Percentiles rank a stretch among this genome's conserved stretches.
Evolutionary conservation across 2,329 filamentous ascomycete genomes (phyloP).

Genomic region (Lasiodiplodia citricola): DNA sequence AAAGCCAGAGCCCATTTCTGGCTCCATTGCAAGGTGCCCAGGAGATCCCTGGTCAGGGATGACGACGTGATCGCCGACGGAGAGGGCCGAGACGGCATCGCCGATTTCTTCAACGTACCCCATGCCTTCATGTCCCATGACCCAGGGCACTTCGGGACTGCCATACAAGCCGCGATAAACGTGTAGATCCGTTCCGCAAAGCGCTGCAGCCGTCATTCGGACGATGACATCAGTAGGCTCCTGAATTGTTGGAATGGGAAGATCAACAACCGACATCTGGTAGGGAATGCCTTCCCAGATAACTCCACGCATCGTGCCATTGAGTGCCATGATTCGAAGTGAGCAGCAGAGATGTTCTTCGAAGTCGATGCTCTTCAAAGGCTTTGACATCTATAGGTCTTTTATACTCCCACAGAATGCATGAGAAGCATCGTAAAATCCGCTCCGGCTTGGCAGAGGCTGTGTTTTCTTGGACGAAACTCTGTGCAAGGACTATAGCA

Average conservation of each 20-base stretch:
- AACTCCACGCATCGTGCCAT: conserved; percentile 38
- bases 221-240: conserved; percentile 30
- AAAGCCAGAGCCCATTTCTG: neutral
- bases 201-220: conserved; percentile 27
- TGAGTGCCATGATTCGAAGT: neutral
- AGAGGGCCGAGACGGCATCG: conserved; percentile 26
- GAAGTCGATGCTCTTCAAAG: no score
- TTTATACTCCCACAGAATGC: no score
- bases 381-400: no score
- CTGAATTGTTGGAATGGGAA: conserved; percentile 32
- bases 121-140: conserved; percentile 33
- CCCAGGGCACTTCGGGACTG: conserved; percentile 31
- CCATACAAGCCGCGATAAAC: conserved; percentile 33
- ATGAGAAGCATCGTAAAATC: no score
- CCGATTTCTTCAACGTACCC: conserved; percentile 32
- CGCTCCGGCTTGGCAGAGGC: no score
- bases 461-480: no score
- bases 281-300: conserved; percentile 36
- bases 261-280: conserved; percentile 34
- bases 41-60: conserved; percentile 29
- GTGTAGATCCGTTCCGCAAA: conserved; percentile 30
- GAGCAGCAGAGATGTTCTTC: neutral
- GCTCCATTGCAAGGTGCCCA: conserved; percentile 21
- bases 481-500: no score
- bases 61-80: conserved; percentile 33